Conservation (phyloP, 805 yeast genomes). For the Saitoella complicata region DNA sequence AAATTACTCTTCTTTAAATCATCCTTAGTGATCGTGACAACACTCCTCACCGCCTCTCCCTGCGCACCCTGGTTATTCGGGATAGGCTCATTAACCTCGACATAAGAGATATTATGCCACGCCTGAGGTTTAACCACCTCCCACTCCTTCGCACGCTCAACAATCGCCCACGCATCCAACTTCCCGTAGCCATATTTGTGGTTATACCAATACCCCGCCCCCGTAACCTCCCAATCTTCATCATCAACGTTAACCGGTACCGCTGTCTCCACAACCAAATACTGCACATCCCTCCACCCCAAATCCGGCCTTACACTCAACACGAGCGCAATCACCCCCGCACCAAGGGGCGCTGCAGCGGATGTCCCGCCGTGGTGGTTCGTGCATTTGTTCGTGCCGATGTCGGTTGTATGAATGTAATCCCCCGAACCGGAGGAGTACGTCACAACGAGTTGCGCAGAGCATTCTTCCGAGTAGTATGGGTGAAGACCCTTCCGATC, state of each 20-base stretch:
- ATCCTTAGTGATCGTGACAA: conserved; percentile 31
- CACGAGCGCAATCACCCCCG: conserved; percentile 80
- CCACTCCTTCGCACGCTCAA: conserved; percentile 59
- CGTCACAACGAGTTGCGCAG: conserved; percentile 88
- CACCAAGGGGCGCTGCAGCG: conserved; percentile 97
- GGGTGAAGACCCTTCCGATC: conserved; percentile 82
- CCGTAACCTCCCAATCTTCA: conserved; percentile 58
- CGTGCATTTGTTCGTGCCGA: conserved; percentile 48
- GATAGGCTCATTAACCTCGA: conserved; percentile 20
- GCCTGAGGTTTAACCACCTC: conserved; percentile 80
- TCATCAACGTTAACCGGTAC: conserved; percentile 50
- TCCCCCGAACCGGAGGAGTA: conserved; percentile 85
- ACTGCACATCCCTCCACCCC: conserved; percentile 93
- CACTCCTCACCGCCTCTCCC: conserved; percentile 20
- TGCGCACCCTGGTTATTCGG: conserved; percentile 12
- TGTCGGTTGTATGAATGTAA: conserved; percentile 62
- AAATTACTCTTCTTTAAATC: conserved; percentile 42
- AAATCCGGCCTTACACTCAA: conserved; percentile 70
- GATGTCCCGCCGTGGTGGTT: conserved; percentile 86
- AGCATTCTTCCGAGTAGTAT: conserved; percentile 75
- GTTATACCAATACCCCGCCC: conserved; percentile 53
- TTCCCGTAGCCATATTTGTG: conserved; percentile 88
- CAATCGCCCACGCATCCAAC: conserved; percentile 65
- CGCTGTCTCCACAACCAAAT: conserved; percentile 57
- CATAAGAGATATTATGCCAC: conserved; percentile 43